These are phyloP conservation scores for Sphaerulina populicola DNA, from an alignment of 2,329 filamentous ascomycete species.

Conservation along the genomic window DNA sequence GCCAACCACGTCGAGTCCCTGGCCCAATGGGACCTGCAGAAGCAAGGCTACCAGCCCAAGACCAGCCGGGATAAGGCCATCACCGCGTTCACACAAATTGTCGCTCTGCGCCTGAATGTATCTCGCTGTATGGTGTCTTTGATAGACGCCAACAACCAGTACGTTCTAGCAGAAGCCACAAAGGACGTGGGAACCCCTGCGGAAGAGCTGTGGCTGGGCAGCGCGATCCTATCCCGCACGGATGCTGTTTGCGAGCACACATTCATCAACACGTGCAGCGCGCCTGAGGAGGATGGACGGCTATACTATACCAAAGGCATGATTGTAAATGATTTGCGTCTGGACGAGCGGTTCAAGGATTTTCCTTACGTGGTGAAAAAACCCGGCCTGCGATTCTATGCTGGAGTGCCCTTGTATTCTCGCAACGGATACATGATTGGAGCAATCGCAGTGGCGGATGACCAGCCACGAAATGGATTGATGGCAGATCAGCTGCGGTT, in stretches of 20 bases:
- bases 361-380: slow-evolving; percentile 25
- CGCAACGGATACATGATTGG: slow-evolving; percentile 52
- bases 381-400: slow-evolving; percentile 41
- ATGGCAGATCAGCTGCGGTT: slow-evolving; percentile 44
- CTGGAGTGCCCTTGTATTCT: slow-evolving; percentile 54
- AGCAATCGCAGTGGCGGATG: slow-evolving; percentile 52
- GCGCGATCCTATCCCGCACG: slow-evolving; percentile 30
- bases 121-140: slow-evolving; percentile 37
- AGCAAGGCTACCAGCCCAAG: slow-evolving; percentile 20
- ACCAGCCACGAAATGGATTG: slow-evolving; percentile 47
- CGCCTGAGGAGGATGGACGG: slow-evolving; percentile 15
- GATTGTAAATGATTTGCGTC: slow-evolving; percentile 25
- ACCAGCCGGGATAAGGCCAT: slow-evolving; percentile 31
- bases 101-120: slow-evolving; percentile 32
- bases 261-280: slow-evolving; percentile 17
- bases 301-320: slow-evolving; percentile 16
- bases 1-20: slow-evolving; percentile 24
- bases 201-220: slow-evolving; percentile 30
- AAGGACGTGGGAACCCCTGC: slow-evolving; percentile 30
- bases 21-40: slow-evolving; percentile 19
- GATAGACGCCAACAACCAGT: slow-evolving; percentile 43
- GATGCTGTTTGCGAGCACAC: slow-evolving; percentile 32
- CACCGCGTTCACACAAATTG: slow-evolving; percentile 42
- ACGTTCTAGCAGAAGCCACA: slow-evolving; percentile 44
- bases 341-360: slow-evolving; percentile 31